Base-by-base conservation (phyloP, 495 filamentous ascomycete genomes). In the Bryoglossum gracile region DNA sequence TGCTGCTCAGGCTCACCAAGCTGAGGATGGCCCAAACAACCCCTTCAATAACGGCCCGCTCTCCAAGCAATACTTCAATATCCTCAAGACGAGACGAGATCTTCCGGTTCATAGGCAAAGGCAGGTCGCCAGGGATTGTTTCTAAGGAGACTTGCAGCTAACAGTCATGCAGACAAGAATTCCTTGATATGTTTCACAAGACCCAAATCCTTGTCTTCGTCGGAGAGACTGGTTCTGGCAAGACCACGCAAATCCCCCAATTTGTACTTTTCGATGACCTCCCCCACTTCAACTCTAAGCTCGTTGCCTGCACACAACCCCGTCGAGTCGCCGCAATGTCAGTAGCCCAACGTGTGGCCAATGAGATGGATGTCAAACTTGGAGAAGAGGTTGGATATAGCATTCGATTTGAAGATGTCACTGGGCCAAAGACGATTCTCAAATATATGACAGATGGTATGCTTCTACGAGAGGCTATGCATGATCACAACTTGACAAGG, bases 371-470 rank as follows among this genome's bases (percentile, higher is more conserved):
- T 65, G 92, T 97, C 50, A 77, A 75, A 14, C 72, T 99, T 21
- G 94, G 94, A 37, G 84, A 96, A 50, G 94, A 99, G 63, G 90
- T 99, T 47, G 94, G 94, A 65, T 99, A 97, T 72, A 96, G 85
- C 66, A 97, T 99, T 58, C 89, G 94, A 68, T 99, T 99, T 68
- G 94, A 97, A 65, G 92, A 99, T 65, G 87, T 82, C 68, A 97
- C 94, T 0, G 76, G 87, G 35, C 76, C 79, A 45, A 95, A 87
- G 67, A 99, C 94, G 8, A 77, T 96, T 32, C 71, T 99, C 40
- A 99, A 97, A 71, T 99, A 99, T 71, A 97, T 99, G 94, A 99
- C 94, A 23, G 94, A 99, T 64, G 94, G 94, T 81, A 97, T 97
- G 92, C 79, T 99, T 56, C 71, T 97, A 62, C 75, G 94, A 54